phyloP scores from a whole-genome alignment of 352 stramenopile species.

The Globisporangium nagaii region DNA sequence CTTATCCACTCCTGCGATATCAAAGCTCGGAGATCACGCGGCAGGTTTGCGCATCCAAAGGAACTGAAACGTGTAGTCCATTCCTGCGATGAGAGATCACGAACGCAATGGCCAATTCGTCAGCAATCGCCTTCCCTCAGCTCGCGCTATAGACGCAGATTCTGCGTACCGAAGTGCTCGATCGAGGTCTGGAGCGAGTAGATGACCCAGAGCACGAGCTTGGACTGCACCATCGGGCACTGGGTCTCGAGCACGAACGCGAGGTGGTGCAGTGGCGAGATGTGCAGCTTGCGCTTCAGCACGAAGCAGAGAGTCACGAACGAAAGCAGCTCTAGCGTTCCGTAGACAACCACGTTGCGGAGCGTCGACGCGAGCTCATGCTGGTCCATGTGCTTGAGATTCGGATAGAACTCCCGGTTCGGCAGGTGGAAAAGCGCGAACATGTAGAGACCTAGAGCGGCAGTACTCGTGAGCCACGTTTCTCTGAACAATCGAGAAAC shows the following conservation, averaged over 20 bases:
- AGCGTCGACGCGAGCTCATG: constrained; percentile 10
- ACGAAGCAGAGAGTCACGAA: constrained; percentile 22
- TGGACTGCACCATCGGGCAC: constrained; percentile 21
- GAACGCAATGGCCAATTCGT: no score
- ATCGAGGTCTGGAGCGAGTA: constrained; percentile 23
- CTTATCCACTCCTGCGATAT: no score
- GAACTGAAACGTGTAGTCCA: not conserved
- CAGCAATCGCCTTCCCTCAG: no score
- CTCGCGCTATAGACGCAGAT: no score
- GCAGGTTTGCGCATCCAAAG: not conserved
- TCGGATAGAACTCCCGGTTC: constrained; percentile 22
- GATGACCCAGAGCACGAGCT: constrained; percentile 37
- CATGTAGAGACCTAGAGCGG: constrained; percentile 22
- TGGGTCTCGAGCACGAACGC: constrained; percentile 34
- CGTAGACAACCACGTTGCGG: constrained; percentile 26
- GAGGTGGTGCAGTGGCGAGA: constrained; percentile 24
- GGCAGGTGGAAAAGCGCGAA: constrained; percentile 21
- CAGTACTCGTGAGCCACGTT: no score
- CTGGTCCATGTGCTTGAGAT: constrained; percentile 18
- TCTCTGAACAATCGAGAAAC: no score
- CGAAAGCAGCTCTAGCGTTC: constrained; percentile 28
- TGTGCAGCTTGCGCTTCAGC: constrained; percentile 14
- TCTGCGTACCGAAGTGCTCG: constrained; percentile 29
- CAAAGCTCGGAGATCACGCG: not conserved
- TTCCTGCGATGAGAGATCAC: no score